These are phyloP conservation scores for Aspergillus fijiensis DNA, from an alignment of 2,329 filamentous ascomycete species.

Conservation along the genomic window DNA sequence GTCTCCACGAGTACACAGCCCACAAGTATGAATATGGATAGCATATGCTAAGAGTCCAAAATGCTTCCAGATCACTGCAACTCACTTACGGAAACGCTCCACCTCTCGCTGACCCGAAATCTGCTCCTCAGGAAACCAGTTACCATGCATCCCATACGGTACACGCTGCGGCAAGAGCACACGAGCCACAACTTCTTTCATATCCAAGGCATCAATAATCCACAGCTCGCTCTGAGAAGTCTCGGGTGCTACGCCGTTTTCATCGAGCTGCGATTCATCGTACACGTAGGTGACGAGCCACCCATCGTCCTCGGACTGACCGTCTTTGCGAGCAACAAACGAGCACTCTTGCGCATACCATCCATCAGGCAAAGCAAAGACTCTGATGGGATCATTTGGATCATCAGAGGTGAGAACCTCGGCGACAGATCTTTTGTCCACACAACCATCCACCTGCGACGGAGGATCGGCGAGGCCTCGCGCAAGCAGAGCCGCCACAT, in stretches of 20 bases:
- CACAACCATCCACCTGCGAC: conserved; percentile 57
- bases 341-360: conserved; percentile 67
- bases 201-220: conserved; percentile 64
- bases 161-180: conserved; percentile 65
- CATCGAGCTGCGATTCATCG: conserved; percentile 63
- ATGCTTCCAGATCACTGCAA: too few relatives aligned
- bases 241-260: conserved; percentile 46
- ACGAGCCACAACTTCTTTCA: conserved; percentile 56
- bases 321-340: conserved; percentile 55
- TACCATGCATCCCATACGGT: conserved; percentile 67
- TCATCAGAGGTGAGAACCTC: conserved; percentile 53
- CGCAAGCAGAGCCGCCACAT: conserved; percentile 33
- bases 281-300: conserved; percentile 69
- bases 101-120: conserved; percentile 47
- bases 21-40: too few relatives aligned
- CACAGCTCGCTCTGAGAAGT: conserved; percentile 62
- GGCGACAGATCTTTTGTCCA: conserved; percentile 57
- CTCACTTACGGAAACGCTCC: not conserved
- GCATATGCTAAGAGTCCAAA: too few relatives aligned
- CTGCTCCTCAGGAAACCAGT: conserved; percentile 59
- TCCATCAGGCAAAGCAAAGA: conserved; percentile 60
- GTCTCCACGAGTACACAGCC: too few relatives aligned
- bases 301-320: conserved; percentile 61
- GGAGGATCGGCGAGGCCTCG: conserved; percentile 51
- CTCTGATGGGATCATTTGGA: conserved; percentile 56